These are phyloP conservation scores for Fusarium duplospermum DNA, from an alignment of 2,329 filamentous ascomycete species.

Conservation along the genomic window DNA sequence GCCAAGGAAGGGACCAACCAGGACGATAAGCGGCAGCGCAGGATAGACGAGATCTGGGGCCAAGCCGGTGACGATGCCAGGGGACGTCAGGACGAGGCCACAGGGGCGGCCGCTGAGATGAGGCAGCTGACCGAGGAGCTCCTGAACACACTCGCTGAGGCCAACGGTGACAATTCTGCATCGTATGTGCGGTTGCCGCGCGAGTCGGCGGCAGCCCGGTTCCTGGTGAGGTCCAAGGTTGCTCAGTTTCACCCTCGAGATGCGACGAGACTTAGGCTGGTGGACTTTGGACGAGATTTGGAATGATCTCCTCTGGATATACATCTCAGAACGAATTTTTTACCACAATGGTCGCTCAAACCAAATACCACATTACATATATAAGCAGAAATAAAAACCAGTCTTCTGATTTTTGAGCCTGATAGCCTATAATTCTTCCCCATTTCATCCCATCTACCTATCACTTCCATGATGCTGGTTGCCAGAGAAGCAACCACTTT, in stretches of 20 bases:
- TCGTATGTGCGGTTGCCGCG: conserved; percentile 69
- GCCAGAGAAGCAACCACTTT: conserved; percentile 38
- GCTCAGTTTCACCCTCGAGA: conserved; percentile 75
- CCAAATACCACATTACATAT: not conserved
- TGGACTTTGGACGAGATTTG: conserved; percentile 74
- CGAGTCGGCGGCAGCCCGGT: conserved; percentile 72
- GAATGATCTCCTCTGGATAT: conserved; percentile 47
- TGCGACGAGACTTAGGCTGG: conserved; percentile 66
- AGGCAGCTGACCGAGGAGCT: conserved; percentile 69
- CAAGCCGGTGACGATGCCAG: conserved; percentile 33
- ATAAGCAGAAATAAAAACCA: not conserved
- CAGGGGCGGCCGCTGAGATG: conserved; percentile 68
- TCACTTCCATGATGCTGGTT: not conserved
- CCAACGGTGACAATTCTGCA: conserved; percentile 64
- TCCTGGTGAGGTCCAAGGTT: conserved; percentile 73
- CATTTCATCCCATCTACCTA: not conserved
- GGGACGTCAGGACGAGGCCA: conserved; percentile 58
- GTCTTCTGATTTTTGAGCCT: not conserved
- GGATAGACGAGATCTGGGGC: conserved; percentile 75
- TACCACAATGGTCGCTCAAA: not conserved
- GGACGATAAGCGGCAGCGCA: conserved; percentile 66
- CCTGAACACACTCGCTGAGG: conserved; percentile 67
- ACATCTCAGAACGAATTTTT: not conserved
- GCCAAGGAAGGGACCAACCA: conserved; percentile 51
- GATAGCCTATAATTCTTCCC: not conserved